Evolutionary conservation across 1,139 yeast genomes (phyloP), one percentile per base, ranked within the genome.

Genomic region (Yamadazyma friedrichii): DNA sequence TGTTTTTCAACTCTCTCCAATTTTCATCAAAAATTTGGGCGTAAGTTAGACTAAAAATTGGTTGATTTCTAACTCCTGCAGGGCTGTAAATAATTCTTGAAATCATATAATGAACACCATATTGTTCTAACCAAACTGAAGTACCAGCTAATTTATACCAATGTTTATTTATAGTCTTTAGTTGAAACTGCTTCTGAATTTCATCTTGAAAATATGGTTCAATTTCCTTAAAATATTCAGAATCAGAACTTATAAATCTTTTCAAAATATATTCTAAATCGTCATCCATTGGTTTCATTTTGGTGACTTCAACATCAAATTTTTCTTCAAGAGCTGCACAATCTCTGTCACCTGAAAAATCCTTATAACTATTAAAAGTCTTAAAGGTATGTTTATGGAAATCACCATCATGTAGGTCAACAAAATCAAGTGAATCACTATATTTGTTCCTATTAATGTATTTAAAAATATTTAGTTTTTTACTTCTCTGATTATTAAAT

Each of bases 91-190:
- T 45, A 9, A 65, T 48, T 37, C 70, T 47, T 2, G 65, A 62
- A 10, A 64, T 56, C 64, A 64, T 56, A 36, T 55, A 53, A 48
- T 64, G 67, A 10, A 64, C 65, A 1, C 64, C 61, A 42, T 64
- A 64, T 31, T 62, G 61, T 32, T 58, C 54, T 38, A 65, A 53
- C 64, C 64, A 65, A 6, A 65, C 65, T 0, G 68, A 59, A 6
- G 66, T 54, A 1, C 67, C 68, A 6, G 67, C 65, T 38, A 64
- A 51, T 34, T 59, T 53, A 40, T 50, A 62, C 69, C 69, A 65
- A 46, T 61, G 58, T 3, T 48, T 39, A 6, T 42, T 40, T 9
- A 59, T 37, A 2, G 53, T 47, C 3, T 47, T 37, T 11, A 54
- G 50, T 32, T 50, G 42, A 5, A 60, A 28, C 40, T 59, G 62